Conservation (phyloP, 257 asterid species). For the Nicotiana tabacum region DNA sequence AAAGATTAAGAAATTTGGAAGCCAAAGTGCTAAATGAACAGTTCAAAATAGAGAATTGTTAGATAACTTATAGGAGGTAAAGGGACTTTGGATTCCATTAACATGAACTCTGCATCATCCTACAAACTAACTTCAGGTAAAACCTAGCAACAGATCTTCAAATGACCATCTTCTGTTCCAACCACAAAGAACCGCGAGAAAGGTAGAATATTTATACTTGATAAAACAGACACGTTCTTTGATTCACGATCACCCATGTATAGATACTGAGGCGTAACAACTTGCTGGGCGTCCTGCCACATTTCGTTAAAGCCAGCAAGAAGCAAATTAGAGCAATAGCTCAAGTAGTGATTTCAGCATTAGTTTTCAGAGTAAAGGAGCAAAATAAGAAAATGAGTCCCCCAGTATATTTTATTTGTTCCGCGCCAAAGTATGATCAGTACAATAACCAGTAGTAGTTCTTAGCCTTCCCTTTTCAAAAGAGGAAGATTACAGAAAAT, state of each 20-base stretch:
- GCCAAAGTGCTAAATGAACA: background rate
- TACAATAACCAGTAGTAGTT: background rate
- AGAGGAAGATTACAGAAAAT: background rate
- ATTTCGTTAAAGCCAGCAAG: background rate
- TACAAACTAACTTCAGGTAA: background rate
- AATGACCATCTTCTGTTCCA: slow-evolving; percentile 90
- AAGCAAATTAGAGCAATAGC: background rate
- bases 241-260: slow-evolving; percentile 75
- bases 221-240: slow-evolving; percentile 63
- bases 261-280: slow-evolving; percentile 65
- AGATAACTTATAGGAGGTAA: no score
- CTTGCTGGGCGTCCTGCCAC: slow-evolving; percentile 63
- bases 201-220: slow-evolving; percentile 71
- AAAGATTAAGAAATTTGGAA: background rate
- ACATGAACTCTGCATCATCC: background rate
- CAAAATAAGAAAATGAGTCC: background rate
- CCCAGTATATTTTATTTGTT: background rate
- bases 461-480: background rate
- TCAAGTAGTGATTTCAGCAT: background rate
- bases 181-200: slow-evolving; percentile 81
- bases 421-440: background rate
- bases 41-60: background rate
- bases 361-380: background rate
- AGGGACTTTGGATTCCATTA: no score
- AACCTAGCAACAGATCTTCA: slow-evolving; percentile 65